Conservation (phyloP, 108 stramenopile genomes). For the Cyclotella choctawhatcheeana region DNA sequence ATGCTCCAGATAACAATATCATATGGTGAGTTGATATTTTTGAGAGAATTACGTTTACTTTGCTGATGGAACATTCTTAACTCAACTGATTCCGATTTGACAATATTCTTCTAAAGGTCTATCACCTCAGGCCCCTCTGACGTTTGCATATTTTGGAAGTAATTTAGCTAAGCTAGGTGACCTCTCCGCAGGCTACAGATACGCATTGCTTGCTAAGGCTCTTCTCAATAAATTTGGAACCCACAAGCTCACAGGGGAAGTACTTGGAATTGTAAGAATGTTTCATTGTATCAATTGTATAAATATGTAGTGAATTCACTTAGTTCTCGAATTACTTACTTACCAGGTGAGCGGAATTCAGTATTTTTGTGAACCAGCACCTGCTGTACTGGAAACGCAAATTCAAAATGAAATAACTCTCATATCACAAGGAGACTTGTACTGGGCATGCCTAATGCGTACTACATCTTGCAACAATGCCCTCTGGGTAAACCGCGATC, state of each 20-base stretch:
- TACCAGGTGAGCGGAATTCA: too few relatives aligned
- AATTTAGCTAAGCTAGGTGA: slow-evolving; percentile 1
- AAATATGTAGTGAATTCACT: too few relatives aligned
- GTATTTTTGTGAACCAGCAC: slow-evolving; percentile 12
- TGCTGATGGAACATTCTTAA: too few relatives aligned
- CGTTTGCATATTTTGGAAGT: slow-evolving; percentile 10
- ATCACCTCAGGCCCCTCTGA: slow-evolving; percentile 7
- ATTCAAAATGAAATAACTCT: slow-evolving; percentile 3
- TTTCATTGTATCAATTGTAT: too few relatives aligned
- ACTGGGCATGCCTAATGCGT: not conserved
- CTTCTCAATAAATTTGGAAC: slow-evolving; percentile 10
- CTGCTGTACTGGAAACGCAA: not conserved
- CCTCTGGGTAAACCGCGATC: slow-evolving; percentile 6
- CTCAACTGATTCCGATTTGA: not conserved
- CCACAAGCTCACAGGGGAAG: slow-evolving; percentile 7
- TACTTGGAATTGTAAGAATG: not conserved
- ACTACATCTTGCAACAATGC: not conserved
- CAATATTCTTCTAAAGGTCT: slow-evolving; percentile 1
- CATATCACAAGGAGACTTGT: slow-evolving; percentile 22
- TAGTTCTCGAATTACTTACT: too few relatives aligned
- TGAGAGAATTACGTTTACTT: too few relatives aligned
- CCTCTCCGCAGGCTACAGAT: slow-evolving; percentile 6
- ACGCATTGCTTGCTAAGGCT: slow-evolving; percentile 4
- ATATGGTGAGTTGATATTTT: slow-evolving; percentile 5
- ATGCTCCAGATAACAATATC: slow-evolving; percentile 13